Evolutionary conservation across 106 monocot genomes (phyloP).

Genomic region (Allium sativum): DNA sequence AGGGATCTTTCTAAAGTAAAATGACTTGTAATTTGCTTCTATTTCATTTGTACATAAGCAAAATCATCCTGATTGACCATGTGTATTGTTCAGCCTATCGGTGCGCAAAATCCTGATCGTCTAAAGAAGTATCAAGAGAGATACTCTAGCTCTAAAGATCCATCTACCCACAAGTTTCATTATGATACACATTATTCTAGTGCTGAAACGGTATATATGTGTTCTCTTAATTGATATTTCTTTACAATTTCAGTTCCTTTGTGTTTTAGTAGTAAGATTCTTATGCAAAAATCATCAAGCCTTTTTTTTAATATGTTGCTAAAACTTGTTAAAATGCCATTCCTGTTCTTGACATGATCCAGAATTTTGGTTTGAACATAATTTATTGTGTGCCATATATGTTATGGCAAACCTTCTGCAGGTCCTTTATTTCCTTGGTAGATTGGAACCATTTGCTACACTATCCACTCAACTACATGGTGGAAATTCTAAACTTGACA

Average conservation of each 20-base stretch:
- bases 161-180: slow-evolving; percentile 89
- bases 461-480: slow-evolving; percentile 83
- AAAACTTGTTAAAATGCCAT: too few relatives aligned
- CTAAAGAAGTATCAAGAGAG: slow-evolving; percentile 87
- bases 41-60: neutral
- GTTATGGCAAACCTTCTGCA: slow-evolving; percentile 12
- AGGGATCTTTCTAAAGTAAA: slow-evolving; percentile 96
- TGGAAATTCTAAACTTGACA: slow-evolving; percentile 73
- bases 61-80: slow-evolving; percentile 3
- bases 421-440: slow-evolving; percentile 86
- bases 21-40: neutral
- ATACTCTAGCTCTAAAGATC: slow-evolving; percentile 89
- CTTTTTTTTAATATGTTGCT: neutral
- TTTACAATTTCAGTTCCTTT: too few relatives aligned
- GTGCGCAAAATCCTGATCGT: slow-evolving; percentile 84
- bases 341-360: too few relatives aligned
- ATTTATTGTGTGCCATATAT: too few relatives aligned
- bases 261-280: too few relatives aligned
- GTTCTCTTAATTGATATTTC: too few relatives aligned
- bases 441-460: slow-evolving; percentile 94
- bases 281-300: too few relatives aligned
- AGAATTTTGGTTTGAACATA: too few relatives aligned
- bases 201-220: slow-evolving; percentile 65
- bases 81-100: slow-evolving; percentile 57
- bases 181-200: slow-evolving; percentile 98